A percentile compares a stretch with the other conserved stretches of the same genome.
phyloP scores from a whole-genome alignment of 2,329 filamentous ascomycete species.

The Stemphylium vesicarium region DNA sequence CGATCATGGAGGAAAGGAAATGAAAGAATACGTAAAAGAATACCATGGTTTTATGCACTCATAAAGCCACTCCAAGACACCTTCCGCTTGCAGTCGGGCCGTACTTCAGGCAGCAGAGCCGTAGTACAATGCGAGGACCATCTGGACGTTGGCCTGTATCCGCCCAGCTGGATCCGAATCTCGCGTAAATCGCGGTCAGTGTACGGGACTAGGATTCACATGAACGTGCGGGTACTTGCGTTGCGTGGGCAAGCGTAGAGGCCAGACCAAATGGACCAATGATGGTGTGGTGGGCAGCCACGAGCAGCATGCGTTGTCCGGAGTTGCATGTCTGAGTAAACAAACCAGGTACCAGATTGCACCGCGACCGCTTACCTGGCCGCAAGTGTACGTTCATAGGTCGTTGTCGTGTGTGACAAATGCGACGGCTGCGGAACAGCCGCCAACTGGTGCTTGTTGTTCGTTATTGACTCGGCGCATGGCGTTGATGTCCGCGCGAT shows the following conservation, averaged over 20 bases:
- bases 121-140: too few relatives aligned
- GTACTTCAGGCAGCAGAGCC: too few relatives aligned
- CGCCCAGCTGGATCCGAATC: neutral
- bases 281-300: neutral
- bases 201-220: neutral
- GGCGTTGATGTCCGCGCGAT: constrained; percentile 1
- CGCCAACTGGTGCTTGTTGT: constrained; percentile 4
- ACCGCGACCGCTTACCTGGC: neutral
- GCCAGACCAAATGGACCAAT: neutral
- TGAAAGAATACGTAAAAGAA: too few relatives aligned
- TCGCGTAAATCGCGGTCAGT: constrained; percentile 3
- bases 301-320: constrained; percentile 3
- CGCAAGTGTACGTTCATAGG: neutral
- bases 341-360: constrained; percentile 5
- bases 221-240: constrained; percentile 9
- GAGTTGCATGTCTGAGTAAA: neutral
- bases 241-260: neutral
- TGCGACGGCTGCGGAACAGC: constrained; percentile 1
- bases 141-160: neutral
- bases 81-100: too few relatives aligned
- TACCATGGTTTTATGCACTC: too few relatives aligned
- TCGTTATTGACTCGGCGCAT: constrained; percentile 2
- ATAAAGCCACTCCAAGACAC: too few relatives aligned
- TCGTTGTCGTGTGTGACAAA: constrained; percentile 4
- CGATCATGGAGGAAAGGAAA: too few relatives aligned